Conservation (phyloP, 352 stramenopile species). For the Phytophthora fragariae region DNA sequence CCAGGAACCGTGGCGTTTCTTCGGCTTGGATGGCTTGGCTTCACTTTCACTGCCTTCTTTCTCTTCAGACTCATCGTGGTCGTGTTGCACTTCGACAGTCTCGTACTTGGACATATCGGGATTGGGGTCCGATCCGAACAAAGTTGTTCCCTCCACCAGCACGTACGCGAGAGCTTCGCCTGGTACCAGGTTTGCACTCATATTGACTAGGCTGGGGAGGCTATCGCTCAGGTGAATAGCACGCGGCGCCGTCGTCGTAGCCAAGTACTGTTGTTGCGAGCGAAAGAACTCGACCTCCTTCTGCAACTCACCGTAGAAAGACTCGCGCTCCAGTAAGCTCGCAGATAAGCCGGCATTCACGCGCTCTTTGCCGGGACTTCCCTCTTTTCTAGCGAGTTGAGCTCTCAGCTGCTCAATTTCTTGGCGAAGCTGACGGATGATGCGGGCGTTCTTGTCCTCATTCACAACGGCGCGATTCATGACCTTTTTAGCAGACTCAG, state of each 20-base stretch:
- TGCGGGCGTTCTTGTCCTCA: conserved; percentile 81
- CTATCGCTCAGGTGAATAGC: conserved; percentile 42
- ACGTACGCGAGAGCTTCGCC: conserved; percentile 51
- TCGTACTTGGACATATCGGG: conserved; percentile 23
- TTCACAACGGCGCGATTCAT: conserved; percentile 87
- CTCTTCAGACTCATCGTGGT: conserved; percentile 11
- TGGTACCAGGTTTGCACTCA: conserved; percentile 38
- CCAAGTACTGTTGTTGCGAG: conserved; percentile 38
- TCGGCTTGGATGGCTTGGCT: conserved; percentile 17
- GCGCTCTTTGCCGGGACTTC: conserved; percentile 41
- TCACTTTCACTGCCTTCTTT: conserved; percentile 18
- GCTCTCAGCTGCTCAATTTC: conserved; percentile 68
- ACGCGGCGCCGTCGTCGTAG: not conserved
- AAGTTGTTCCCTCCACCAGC: conserved; percentile 50
- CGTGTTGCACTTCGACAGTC: conserved; percentile 13
- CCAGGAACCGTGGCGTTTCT: conserved; percentile 46
- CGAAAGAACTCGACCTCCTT: conserved; percentile 59
- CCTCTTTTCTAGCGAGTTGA: conserved; percentile 49
- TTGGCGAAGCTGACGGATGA: conserved; percentile 80
- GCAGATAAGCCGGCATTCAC: conserved; percentile 38
- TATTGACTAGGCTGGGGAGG: conserved; percentile 59
- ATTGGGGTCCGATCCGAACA: conserved; percentile 52
- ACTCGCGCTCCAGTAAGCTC: conserved; percentile 56
- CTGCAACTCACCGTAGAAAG: conserved; percentile 56
- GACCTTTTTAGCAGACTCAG: conserved; percentile 85